Evolutionary conservation across 495 filamentous ascomycete species (phyloP), one percentile per base, ranked within the genome.

Genomic region (Cenococcum geophilum): DNA sequence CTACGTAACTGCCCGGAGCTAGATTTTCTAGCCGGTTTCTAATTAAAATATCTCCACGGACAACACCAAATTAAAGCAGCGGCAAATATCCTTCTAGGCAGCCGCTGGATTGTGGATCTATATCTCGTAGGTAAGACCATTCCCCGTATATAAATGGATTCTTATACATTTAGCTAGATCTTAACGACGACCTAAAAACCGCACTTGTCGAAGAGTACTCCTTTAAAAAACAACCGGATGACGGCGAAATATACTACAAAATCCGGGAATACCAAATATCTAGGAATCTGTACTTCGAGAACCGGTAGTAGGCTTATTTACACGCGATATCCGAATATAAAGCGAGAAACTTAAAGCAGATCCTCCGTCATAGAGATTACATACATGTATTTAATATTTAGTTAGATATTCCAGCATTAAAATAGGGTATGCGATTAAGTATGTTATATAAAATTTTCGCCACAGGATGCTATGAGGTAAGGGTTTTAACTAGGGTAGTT

Each of bases 191-290:
- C 20, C 54, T 75, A 1, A 50, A 51, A 49, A 71, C 57, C 5
- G 40, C 35, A 23, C 66, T 75, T 1, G 53, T 68, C 22, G 68
- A 77, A 35, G 68, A 76, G 58, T 77, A 76, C 58, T 57, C 66
- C 1, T 76, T 76, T 43, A 63, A 77, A 61, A 66, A 67, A 50
- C 49, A 59, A 37, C 72, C 66, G 4, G 68, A 22, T n/a, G 68
- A 76, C 57, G 66, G 74, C 14, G 71, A 77, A 42, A 72, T 79
- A 22, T 79, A 76, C 59, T 57, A 68, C 10, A 76, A 77, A 63
- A 68, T 76, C 27, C 70, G 71, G 2, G 61, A 76, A 60, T 77
- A 77, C 57, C 23, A 73, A 58, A 8, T 55, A 27, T 57, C 72
- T 35, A n/a, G 49, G 35, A 60, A 63, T 49, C 35, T 50, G 32